Evolutionary conservation across 1,284 basidiomycete genomes (phyloP), one percentile per base, ranked within the genome.

Genomic region (Fomitopsis pinicola): DNA sequence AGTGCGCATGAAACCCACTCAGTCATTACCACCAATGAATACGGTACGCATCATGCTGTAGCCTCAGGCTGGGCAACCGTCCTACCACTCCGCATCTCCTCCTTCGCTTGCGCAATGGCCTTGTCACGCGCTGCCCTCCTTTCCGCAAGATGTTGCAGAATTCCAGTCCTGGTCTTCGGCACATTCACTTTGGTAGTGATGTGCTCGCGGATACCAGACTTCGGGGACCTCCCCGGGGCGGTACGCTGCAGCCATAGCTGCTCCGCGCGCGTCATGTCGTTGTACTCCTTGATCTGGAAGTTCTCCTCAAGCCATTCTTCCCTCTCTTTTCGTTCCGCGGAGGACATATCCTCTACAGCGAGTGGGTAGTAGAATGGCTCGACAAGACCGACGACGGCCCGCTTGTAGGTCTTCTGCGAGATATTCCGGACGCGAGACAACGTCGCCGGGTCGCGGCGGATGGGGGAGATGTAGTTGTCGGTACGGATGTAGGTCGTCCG

Each of bases 401-500:
- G 87, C 75, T 97, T 97, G 79, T 93, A 95, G 22, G 87, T 83
- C 64, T 83, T 80, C 67, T 81, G 76, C 8, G 80, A 58, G 19
- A 48, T 22, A 36, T 60, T 66, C 33, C 59, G 50, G 58, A 66
- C 58, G 68, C 64, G 60, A 57, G 65, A 71, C 60, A 71, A 35
- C 56, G 63, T 59, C 60, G 67, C 30, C 14, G 42, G 53, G 61
- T 66, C 71, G 70, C 82, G 77, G 22, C 72, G 73, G 14, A 87
- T 67, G 28, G 86, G 82, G 0, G 86, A 85, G 63, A 88, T 78
- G 71, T 94, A 95, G 77, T 94, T 92, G 79, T 92, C 92, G 17
- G 95, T 97, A 45, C 95, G 92, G 66, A 97, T 94, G 76, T 96
- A 98, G 8, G 95, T 97, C 59, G 90, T 89, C 69, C 88, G 80